Evolutionary conservation across 306 rosid genomes (phyloP).

Genomic region (apple (Malus domestica)): ASM211411v1 NC_041805.1:10152001-10152500

Average conservation of each 20-base stretch:
- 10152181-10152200: neutral
- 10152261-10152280: neutral
- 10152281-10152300: neutral
- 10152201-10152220: neutral
- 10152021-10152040: too few species aligned
- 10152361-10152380: neutral
- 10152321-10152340: neutral
- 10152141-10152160: too few species aligned
- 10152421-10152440: neutral
- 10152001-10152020: too few species aligned
- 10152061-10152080: too few species aligned
- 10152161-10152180: neutral
- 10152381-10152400: neutral
- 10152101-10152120: too few species aligned
- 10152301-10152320: neutral
- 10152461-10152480: constrained; percentile 18
- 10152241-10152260: neutral
- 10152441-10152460: constrained; percentile 8
- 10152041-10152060: too few species aligned
- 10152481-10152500: constrained; percentile 10
- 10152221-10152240: neutral
- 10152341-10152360: neutral
- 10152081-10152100: too few species aligned
- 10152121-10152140: neutral
- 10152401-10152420: neutral